Conservation (phyloP, 106 monocot genomes). For the Dendrobium catenatum region DNA sequence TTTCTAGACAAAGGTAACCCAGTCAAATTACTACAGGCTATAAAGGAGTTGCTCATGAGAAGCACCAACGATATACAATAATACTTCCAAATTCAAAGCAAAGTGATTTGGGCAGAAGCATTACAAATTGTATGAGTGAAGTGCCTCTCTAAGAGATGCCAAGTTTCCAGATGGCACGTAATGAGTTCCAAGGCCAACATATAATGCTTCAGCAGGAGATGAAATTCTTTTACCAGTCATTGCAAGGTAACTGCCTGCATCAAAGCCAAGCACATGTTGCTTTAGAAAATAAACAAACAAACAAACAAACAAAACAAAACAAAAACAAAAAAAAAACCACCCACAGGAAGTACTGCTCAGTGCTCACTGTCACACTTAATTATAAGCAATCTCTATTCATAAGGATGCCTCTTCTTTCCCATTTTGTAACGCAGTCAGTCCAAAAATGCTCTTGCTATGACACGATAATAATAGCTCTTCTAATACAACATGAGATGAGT, state of each 20-base stretch:
- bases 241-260: conserved; percentile 74
- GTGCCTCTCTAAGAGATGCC: conserved; percentile 52
- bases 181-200: conserved; percentile 82
- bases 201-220: conserved; percentile 85
- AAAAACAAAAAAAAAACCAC: neutral
- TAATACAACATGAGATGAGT: neutral
- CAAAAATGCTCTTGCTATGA: neutral
- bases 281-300: neutral
- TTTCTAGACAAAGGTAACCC: neutral
- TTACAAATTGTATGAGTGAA: conserved; percentile 66
- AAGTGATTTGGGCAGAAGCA: neutral
- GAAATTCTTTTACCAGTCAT: conserved; percentile 93
- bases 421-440: neutral
- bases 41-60: neutral
- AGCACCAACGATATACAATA: neutral
- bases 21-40: neutral
- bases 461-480: neutral
- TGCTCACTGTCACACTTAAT: neutral
- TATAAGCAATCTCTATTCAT: neutral
- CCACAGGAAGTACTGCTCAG: neutral
- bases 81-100: neutral
- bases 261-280: neutral
- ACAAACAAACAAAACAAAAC: too few species aligned
- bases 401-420: neutral
- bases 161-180: conserved; percentile 74